Evolutionary conservation across 345 rosid genomes (phyloP).

Genomic region (Pseudoturritis turrita): DNA sequence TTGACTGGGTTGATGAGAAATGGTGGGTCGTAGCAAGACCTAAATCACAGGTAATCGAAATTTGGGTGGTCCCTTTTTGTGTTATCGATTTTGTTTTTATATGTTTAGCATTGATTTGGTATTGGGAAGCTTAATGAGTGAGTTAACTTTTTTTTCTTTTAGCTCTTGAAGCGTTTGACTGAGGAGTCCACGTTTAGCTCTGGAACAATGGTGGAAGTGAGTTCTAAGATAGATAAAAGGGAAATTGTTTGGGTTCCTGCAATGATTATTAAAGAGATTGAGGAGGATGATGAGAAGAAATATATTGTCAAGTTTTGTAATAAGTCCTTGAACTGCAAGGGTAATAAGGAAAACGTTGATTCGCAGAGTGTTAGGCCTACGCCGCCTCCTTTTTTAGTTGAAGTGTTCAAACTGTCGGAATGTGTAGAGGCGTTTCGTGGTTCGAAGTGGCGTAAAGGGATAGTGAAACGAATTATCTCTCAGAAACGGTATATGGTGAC

Average conservation of each 20-base stretch:
- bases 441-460: background rate
- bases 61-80: too few species aligned
- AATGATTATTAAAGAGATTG: constrained; percentile 32
- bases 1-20: constrained; percentile 38
- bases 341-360: constrained; percentile 18
- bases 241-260: background rate
- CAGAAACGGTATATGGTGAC: constrained; percentile 40
- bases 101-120: too few species aligned
- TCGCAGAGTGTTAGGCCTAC: constrained; percentile 17
- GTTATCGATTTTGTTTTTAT: too few species aligned
- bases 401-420: constrained; percentile 41
- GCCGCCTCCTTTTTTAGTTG: constrained; percentile 40
- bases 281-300: background rate
- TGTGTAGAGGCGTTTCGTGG: constrained; percentile 38
- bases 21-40: constrained; percentile 37
- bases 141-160: too few species aligned
- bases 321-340: constrained; percentile 18
- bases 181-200: background rate
- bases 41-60: constrained; percentile 10
- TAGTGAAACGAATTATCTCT: constrained; percentile 24
- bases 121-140: too few species aligned
- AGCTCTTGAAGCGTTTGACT: background rate
- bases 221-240: background rate
- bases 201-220: background rate
- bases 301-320: constrained; percentile 27